Percentiles rank a stretch among this genome's conserved stretches.
phyloP scores from a whole-genome alignment of 2,329 filamentous ascomycete species.

The Paraphoma chrysanthemicola region DNA sequence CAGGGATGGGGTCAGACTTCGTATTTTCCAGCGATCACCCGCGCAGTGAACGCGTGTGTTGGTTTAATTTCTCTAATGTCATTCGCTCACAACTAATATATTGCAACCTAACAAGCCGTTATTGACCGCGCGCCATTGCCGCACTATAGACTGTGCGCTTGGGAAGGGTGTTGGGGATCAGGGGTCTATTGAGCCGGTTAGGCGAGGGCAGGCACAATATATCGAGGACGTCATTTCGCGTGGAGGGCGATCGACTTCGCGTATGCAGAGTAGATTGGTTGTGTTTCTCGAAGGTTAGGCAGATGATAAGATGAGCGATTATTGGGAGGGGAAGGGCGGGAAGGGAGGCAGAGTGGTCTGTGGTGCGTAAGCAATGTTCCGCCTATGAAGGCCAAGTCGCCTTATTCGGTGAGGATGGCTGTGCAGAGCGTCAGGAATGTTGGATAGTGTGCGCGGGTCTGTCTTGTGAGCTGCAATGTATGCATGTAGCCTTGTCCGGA shows the following conservation, averaged over 20 bases:
- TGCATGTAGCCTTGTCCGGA: background rate
- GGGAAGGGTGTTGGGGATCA: constrained; percentile 4
- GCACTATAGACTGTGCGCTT: constrained; percentile 6
- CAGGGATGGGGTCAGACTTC: background rate
- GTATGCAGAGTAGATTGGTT: constrained; percentile 11
- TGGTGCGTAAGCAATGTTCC: constrained; percentile 9
- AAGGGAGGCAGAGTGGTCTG: constrained; percentile 1
- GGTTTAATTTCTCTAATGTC: background rate
- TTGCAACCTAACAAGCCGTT: constrained; percentile 5
- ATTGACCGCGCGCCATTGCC: constrained; percentile 12
- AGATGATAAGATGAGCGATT: constrained; percentile 12
- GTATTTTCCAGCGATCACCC: constrained; percentile 2
- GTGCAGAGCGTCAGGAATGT: background rate
- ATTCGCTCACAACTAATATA: constrained; percentile 4
- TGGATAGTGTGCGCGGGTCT: no score
- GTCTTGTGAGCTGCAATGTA: background rate
- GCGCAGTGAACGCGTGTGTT: background rate
- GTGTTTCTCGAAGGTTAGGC: constrained; percentile 8
- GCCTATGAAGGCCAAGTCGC: constrained; percentile 1
- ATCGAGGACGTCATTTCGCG: constrained; percentile 12
- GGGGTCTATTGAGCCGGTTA: constrained; percentile 10
- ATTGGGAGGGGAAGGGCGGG: constrained; percentile 4
- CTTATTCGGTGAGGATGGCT: background rate
- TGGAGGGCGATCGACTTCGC: constrained; percentile 10
- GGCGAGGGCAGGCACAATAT: constrained; percentile 7